Evolutionary conservation across 2,329 filamentous ascomycete species (phyloP), one percentile per base, ranked within the genome.

Genomic region (Curvularia spicifera): DNA sequence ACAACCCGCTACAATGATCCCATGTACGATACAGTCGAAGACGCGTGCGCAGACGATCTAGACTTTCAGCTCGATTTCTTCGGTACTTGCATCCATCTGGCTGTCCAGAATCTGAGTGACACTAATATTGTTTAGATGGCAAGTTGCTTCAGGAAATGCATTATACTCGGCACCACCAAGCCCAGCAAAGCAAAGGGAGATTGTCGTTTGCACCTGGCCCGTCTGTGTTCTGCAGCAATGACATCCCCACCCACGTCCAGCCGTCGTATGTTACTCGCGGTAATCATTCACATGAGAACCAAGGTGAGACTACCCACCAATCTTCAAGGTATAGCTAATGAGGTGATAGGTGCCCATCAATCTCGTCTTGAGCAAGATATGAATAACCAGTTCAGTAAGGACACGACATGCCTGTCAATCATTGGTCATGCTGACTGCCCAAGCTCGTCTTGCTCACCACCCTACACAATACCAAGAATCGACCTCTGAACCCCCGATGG

Each of bases 51-150:
- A 10, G 65, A 69, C 35, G 57, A 59, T 12, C 31, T 51, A 18
- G 48, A 18, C 6, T 37, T 61, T 26, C 65, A 72, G 7, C 71
- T 83, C 12, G 81, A 85, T 73, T 77, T 77, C 3, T 85, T 84
- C 63, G 82, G 83, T 85, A 64, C 64, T 75, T 53, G 15, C 1
- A 35, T 3, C 12, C 1, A n/a, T 29, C 4, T 8, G 18, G 35
- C 35, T 20, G 20, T 10, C 8, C n/a, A 6, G 2, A 35, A 15
- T 35, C 12, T 9, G 3, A 5, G 22, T n/a, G 12, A 10, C 18
- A 31, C 45, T 66, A 15, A 62, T 44, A 10, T 13, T 20, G 1
- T 26, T 2, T n/a, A 80, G 79, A 80, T 60, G 60, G 77, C 35
- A 61, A 56, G 26, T 53, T 79, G 26, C 67, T 78, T 10, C 70